Conservation (phyloP, 306 rosid genomes). For the Prunus salicina region DNA sequence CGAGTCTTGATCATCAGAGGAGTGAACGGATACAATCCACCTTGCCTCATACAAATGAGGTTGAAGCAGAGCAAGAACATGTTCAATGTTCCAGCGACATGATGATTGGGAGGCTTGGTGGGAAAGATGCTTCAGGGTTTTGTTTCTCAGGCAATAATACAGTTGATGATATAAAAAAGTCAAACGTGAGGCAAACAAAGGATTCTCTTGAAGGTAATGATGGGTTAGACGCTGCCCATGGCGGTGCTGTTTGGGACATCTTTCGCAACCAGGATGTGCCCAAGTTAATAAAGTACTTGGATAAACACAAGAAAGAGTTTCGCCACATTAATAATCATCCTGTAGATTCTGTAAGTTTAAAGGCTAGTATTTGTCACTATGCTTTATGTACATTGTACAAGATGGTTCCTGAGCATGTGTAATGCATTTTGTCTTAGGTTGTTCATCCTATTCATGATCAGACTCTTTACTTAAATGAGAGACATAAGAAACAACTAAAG, state of each 20-base stretch:
- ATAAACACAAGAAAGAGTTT: constrained; percentile 59
- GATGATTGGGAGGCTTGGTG: constrained; percentile 8
- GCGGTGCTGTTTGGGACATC: constrained; percentile 81
- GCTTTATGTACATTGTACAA: not conserved
- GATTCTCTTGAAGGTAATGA: constrained; percentile 32
- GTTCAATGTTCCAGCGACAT: constrained; percentile 27
- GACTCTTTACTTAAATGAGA: constrained; percentile 53
- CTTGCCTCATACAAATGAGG: not conserved
- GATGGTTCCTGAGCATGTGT: constrained; percentile 13
- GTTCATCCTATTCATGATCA: constrained; percentile 78
- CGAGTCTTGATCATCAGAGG: not conserved
- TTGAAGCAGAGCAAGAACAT: constrained; percentile 26
- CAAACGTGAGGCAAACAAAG: constrained; percentile 21
- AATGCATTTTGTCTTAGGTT: constrained; percentile 43
- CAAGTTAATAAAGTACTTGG: constrained; percentile 48
- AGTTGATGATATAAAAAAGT: constrained; percentile 22
- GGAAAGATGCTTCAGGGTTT: constrained; percentile 18
- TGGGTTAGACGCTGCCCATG: constrained; percentile 24
- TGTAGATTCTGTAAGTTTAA: constrained; percentile 51
- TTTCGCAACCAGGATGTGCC: constrained; percentile 73
- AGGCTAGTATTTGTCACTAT: constrained; percentile 16
- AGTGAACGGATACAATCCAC: not conserved
- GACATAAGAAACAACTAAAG: constrained; percentile 60
- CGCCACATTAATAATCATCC: constrained; percentile 48
- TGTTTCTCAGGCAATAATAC: constrained; percentile 16